These are phyloP conservation scores for Stephania japonica DNA, from an alignment of 164 flowering plant genomes.

Conservation along the genomic window DNA sequence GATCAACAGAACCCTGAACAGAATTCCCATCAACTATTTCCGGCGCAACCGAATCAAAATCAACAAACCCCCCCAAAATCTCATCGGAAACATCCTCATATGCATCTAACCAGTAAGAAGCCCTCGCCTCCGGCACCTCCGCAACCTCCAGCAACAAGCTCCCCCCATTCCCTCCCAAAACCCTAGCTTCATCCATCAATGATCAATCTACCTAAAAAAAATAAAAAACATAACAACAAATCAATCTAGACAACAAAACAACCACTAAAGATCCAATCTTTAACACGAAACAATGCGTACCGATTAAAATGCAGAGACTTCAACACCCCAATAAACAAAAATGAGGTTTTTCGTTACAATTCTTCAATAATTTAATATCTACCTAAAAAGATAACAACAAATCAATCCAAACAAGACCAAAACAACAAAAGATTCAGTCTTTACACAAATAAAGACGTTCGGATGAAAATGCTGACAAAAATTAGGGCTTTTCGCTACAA, in stretches of 20 bases:
- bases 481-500: too few relatives aligned
- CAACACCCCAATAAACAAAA: neutral
- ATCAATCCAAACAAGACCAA: too few relatives aligned
- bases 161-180: constrained; percentile 10
- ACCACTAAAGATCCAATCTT: neutral
- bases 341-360: constrained; percentile 4
- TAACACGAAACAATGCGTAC: neutral
- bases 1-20: constrained; percentile 16
- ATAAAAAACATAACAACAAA: constrained; percentile 9
- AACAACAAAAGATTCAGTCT: too few relatives aligned
- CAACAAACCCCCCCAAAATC: constrained; percentile 34
- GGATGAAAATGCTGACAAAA: too few relatives aligned
- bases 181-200: constrained; percentile 20
- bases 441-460: too few relatives aligned
- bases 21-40: constrained; percentile 13
- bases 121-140: constrained; percentile 13
- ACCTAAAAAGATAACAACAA: too few relatives aligned
- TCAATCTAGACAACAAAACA: neutral
- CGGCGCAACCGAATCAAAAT: constrained; percentile 31
- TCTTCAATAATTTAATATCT: too few relatives aligned
- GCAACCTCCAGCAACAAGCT: neutral
- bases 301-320: neutral
- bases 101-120: constrained; percentile 92
- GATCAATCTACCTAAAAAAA: constrained; percentile 10
- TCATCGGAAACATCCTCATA: constrained; percentile 67